These are phyloP conservation scores for Castanospermum australe DNA, from an alignment of 306 rosid species.

Conservation along the genomic window DNA sequence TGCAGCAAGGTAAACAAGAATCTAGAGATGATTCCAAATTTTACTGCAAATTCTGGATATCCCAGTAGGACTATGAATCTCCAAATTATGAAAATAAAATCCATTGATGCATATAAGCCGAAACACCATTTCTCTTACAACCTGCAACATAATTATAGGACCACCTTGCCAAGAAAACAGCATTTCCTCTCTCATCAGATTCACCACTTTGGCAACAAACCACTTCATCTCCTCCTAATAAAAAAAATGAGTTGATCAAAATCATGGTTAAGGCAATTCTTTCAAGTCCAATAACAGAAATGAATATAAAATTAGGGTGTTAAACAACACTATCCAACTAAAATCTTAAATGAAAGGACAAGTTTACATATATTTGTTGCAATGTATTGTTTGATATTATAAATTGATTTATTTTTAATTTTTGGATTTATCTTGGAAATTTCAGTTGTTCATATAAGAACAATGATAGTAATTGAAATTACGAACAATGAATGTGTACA, in stretches of 20 bases:
- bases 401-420: neutral
- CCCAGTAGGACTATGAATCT: conserved; percentile 11
- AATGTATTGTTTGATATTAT: neutral
- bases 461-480: neutral
- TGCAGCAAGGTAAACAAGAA: conserved; percentile 16
- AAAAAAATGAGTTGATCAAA: conserved; percentile 7
- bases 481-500: neutral
- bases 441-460: neutral
- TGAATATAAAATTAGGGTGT: neutral
- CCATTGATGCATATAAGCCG: conserved; percentile 1
- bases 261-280: conserved; percentile 7
- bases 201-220: conserved; percentile 85
- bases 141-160: conserved; percentile 95
- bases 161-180: conserved; percentile 98
- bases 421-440: neutral
- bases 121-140: conserved; percentile 32
- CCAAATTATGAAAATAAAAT: conserved; percentile 21
- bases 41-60: conserved; percentile 23
- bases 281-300: conserved; percentile 21
- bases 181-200: conserved; percentile 70
- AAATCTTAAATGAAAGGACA: neutral
- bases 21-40: conserved; percentile 17
- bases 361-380: neutral
- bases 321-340: neutral
- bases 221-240: conserved; percentile 86